These are phyloP conservation scores for Lactifluus rugatus DNA, from an alignment of 768 basidiomycete genomes.

Conservation along the genomic window DNA sequence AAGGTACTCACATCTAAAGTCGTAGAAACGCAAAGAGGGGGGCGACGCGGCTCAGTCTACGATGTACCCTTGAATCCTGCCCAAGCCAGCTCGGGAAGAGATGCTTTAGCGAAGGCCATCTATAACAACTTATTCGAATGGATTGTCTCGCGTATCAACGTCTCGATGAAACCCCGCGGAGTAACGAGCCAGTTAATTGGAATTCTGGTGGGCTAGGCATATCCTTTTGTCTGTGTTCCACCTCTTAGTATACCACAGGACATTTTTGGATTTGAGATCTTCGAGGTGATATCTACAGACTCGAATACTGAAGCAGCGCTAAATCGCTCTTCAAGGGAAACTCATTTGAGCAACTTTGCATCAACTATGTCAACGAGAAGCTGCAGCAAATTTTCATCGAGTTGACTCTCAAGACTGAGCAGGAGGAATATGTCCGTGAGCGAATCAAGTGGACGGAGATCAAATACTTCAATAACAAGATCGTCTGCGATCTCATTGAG, in stretches of 20 bases:
- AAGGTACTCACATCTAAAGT: slow-evolving; percentile 80
- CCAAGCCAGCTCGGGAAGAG: slow-evolving; percentile 80
- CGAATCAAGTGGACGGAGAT: slow-evolving; percentile 99
- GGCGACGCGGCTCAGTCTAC: slow-evolving; percentile 90
- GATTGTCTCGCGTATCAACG: slow-evolving; percentile 94
- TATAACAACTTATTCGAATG: slow-evolving; percentile 99
- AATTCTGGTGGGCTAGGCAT: slow-evolving; percentile 53
- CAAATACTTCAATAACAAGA: slow-evolving; percentile 97
- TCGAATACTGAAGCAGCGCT: neutral
- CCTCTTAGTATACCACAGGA: slow-evolving; percentile 40
- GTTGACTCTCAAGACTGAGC: slow-evolving; percentile 95
- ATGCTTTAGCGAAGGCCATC: slow-evolving; percentile 90
- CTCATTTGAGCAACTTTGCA: slow-evolving; percentile 95
- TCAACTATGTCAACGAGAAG: slow-evolving; percentile 99
- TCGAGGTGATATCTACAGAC: slow-evolving; percentile 47
- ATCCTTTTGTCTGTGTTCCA: neutral
- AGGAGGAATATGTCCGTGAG: slow-evolving; percentile 97
- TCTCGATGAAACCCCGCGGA: slow-evolving; percentile 86
- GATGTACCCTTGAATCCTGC: slow-evolving; percentile 91
- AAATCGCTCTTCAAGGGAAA: slow-evolving; percentile 51
- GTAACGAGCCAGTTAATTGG: slow-evolving; percentile 77
- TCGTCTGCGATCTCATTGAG: slow-evolving; percentile 97
- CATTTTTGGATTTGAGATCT: slow-evolving; percentile 99
- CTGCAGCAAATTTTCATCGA: slow-evolving; percentile 99
- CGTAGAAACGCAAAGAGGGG: slow-evolving; percentile 89